Conservation (phyloP, 108 stramenopile species). For the Seminavis robusta region DNA sequence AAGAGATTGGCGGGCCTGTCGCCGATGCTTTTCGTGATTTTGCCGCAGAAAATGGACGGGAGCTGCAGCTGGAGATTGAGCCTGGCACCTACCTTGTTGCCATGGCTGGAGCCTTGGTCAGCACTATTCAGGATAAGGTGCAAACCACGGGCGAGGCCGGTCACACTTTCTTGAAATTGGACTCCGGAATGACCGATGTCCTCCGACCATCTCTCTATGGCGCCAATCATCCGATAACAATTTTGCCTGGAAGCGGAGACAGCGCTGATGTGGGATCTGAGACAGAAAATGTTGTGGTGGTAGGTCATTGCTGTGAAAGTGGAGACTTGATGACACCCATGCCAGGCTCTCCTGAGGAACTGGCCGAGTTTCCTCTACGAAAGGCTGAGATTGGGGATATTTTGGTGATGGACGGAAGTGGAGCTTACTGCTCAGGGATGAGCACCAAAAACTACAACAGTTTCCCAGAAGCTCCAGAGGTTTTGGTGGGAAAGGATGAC, state of each 20-base stretch:
- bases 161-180: slow-evolving; percentile 89
- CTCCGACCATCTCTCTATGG: slow-evolving; percentile 97
- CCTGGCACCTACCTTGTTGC: slow-evolving; percentile 98
- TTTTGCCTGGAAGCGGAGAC: slow-evolving; percentile 73
- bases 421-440: slow-evolving; percentile 97
- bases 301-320: slow-evolving; percentile 98
- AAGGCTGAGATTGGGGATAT: slow-evolving; percentile 90
- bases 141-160: slow-evolving; percentile 58
- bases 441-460: slow-evolving; percentile 98
- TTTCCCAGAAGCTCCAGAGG: slow-evolving; percentile 97
- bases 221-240: slow-evolving; percentile 92
- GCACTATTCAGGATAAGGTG: slow-evolving; percentile 89
- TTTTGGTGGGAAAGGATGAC: slow-evolving; percentile 54
- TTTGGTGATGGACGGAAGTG: slow-evolving; percentile 93
- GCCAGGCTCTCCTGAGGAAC: slow-evolving; percentile 90
- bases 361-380: slow-evolving; percentile 78
- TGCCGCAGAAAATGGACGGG: slow-evolving; percentile 81
- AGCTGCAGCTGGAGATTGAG: slow-evolving; percentile 94
- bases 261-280: slow-evolving; percentile 59
- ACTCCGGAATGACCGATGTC: slow-evolving; percentile 98
- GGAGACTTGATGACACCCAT: slow-evolving; percentile 96
- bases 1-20: slow-evolving; percentile 89
- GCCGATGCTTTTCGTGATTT: slow-evolving; percentile 83
- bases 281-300: slow-evolving; percentile 88
- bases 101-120: slow-evolving; percentile 92